Percentiles rank a stretch among this genome's conserved stretches.
Evolutionary conservation across 225 moss, liverwort and hornwort species (phyloP).

Genomic region (Anthoceros angustus): DNA sequence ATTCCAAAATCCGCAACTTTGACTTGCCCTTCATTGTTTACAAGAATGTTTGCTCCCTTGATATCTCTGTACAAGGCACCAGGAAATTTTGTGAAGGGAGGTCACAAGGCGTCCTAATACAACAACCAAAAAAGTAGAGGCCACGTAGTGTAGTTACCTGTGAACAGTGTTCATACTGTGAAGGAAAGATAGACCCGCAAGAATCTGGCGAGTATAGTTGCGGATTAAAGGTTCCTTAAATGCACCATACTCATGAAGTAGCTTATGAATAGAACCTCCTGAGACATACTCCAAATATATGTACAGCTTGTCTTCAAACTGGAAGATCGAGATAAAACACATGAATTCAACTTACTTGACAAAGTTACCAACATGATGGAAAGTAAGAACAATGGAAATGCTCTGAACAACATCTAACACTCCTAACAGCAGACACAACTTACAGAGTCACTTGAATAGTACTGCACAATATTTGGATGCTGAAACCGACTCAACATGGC

Average conservation of each 20-base stretch:
- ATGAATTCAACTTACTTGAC: neutral
- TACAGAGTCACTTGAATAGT: conserved; percentile 97
- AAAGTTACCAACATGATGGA: neutral
- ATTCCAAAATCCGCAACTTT: conserved; percentile 93
- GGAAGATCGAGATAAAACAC: conserved; percentile 1
- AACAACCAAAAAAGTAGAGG: neutral
- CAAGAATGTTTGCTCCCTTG: conserved; percentile 90
- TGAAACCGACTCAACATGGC: conserved; percentile 80
- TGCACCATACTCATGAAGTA: conserved; percentile 46
- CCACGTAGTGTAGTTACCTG: conserved; percentile 33
- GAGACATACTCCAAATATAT: conserved; percentile 93
- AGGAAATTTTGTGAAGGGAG: too few species aligned
- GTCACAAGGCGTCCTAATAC: neutral
- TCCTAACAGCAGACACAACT: neutral
- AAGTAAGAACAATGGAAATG: neutral
- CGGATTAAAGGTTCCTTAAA: conserved; percentile 62
- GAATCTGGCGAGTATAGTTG: conserved; percentile 66
- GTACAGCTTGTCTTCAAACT: conserved; percentile 68
- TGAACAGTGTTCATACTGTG: conserved; percentile 92
- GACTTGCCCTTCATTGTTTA: conserved; percentile 67
- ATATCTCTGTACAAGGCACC: conserved; percentile 39
- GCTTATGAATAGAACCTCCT: conserved; percentile 76
- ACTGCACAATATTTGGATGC: conserved; percentile 99
- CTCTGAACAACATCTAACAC: neutral
- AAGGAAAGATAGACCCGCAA: conserved; percentile 67